Conservation (phyloP, 768 basidiomycete genomes). For the Leccinum uliginosum region DNA sequence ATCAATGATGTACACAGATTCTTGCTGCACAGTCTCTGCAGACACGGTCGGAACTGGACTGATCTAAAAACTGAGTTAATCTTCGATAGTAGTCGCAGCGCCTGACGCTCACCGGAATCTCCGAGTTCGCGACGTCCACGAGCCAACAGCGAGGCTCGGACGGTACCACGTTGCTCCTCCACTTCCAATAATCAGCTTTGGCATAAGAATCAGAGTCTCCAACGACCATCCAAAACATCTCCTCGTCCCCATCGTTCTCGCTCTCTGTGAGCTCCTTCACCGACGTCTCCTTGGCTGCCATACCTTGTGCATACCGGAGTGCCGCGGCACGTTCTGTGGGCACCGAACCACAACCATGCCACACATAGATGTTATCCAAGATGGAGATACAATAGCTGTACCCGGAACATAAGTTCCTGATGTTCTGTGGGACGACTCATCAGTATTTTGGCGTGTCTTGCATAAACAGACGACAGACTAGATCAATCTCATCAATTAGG, state of each 20-base stretch:
- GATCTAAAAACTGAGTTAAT: conserved; percentile 36
- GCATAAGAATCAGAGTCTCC: conserved; percentile 69
- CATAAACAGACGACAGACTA: conserved; percentile 38
- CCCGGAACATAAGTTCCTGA: conserved; percentile 76
- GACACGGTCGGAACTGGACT: conserved; percentile 40
- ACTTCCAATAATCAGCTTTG: conserved; percentile 79
- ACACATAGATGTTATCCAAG: conserved; percentile 68
- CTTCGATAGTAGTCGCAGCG: neutral
- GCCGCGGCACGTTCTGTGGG: conserved; percentile 58
- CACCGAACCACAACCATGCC: conserved; percentile 74
- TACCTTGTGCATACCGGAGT: conserved; percentile 49
- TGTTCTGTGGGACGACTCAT: conserved; percentile 35
- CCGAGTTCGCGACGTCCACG: conserved; percentile 38
- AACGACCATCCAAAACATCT: conserved; percentile 85
- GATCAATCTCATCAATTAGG: conserved; percentile 67
- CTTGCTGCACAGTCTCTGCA: conserved; percentile 34
- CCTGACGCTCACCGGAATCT: conserved; percentile 38
- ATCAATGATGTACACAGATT: conserved; percentile 62
- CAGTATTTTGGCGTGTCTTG: neutral
- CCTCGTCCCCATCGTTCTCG: conserved; percentile 57
- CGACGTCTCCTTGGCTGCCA: conserved; percentile 36
- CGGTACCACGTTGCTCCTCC: conserved; percentile 44
- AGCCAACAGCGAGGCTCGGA: conserved; percentile 57
- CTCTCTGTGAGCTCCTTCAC: conserved; percentile 61
- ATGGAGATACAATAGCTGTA: conserved; percentile 77